A percentile compares a stretch with the other conserved stretches of the same genome.
These are phyloP conservation scores for Didymellaceae sp. DNA, from an alignment of 2,329 filamentous ascomycete genomes.

Conservation along the genomic window DNA sequence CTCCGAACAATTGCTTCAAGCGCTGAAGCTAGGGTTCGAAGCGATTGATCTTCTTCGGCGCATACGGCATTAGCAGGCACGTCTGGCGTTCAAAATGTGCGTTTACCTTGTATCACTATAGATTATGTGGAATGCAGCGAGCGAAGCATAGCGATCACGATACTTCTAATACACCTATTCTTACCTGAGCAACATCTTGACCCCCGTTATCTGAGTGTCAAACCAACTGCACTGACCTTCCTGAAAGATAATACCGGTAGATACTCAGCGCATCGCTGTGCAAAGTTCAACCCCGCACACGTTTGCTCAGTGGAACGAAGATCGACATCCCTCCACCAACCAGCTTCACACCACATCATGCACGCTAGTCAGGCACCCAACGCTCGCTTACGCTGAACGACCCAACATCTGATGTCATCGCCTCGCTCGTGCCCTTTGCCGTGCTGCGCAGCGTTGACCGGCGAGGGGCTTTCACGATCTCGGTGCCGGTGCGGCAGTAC, in stretches of 20 bases:
- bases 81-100: slow-evolving; percentile 7
- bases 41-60: slow-evolving; percentile 6
- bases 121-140: slow-evolving; percentile 3
- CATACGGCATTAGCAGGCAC: slow-evolving; percentile 10
- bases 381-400: slow-evolving; percentile 9
- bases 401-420: slow-evolving; percentile 10
- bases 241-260: too few species aligned
- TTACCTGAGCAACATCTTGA: background rate
- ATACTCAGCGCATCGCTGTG: too few species aligned
- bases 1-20: slow-evolving; percentile 35
- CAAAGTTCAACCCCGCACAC: slow-evolving; percentile 4
- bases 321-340: background rate
- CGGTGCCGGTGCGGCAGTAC: background rate
- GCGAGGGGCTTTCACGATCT: background rate
- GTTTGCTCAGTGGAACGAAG: background rate
- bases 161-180: background rate
- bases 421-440: background rate
- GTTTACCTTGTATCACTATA: slow-evolving; percentile 11
- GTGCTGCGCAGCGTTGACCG: slow-evolving; percentile 7
- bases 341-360: background rate
- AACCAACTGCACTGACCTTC: too few species aligned
- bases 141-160: slow-evolving; percentile 10
- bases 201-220: too few species aligned
- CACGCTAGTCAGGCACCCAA: slow-evolving; percentile 15
- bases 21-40: slow-evolving; percentile 35